A percentile compares a stretch with the other conserved stretches of the same genome.
phyloP scores from a whole-genome alignment of 768 basidiomycete species.

The Agaricus sinodeliciosus region DNA sequence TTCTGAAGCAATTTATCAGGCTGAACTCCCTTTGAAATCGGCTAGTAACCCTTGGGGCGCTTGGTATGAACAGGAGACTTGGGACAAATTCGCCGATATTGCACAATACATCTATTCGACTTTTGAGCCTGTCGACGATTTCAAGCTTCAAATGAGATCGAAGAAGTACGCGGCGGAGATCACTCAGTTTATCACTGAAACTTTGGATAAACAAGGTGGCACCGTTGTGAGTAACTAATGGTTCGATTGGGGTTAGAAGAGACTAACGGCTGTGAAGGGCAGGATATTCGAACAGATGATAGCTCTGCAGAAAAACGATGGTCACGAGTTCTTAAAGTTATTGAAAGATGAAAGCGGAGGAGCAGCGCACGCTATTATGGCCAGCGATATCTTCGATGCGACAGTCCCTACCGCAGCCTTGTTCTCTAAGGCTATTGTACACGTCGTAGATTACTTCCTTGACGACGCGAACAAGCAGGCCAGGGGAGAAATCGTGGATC shows the following conservation, averaged over 20 bases:
- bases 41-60: constrained; percentile 20
- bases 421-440: constrained; percentile 49
- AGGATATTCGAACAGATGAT: not conserved
- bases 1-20: constrained; percentile 21
- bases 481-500: constrained; percentile 32
- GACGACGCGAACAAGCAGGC: constrained; percentile 27
- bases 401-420: constrained; percentile 48
- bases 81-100: constrained; percentile 39
- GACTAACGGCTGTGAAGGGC: too few relatives aligned
- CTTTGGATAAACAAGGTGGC: constrained; percentile 22
- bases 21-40: constrained; percentile 38
- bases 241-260: too few relatives aligned
- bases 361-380: constrained; percentile 26
- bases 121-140: constrained; percentile 38
- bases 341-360: constrained; percentile 19
- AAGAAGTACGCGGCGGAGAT: constrained; percentile 23
- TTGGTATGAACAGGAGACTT: constrained; percentile 33
- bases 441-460: constrained; percentile 57
- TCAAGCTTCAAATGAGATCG: constrained; percentile 37
- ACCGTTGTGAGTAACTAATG: constrained; percentile 1
- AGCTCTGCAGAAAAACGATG: constrained; percentile 6
- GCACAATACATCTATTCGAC: constrained; percentile 44
- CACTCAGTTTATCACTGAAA: constrained; percentile 21
- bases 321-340: constrained; percentile 25
- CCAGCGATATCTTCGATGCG: constrained; percentile 45